Evolutionary conservation across 2,329 filamentous ascomycete genomes (phyloP).

Genomic region (Pseudocercospora musae): DNA sequence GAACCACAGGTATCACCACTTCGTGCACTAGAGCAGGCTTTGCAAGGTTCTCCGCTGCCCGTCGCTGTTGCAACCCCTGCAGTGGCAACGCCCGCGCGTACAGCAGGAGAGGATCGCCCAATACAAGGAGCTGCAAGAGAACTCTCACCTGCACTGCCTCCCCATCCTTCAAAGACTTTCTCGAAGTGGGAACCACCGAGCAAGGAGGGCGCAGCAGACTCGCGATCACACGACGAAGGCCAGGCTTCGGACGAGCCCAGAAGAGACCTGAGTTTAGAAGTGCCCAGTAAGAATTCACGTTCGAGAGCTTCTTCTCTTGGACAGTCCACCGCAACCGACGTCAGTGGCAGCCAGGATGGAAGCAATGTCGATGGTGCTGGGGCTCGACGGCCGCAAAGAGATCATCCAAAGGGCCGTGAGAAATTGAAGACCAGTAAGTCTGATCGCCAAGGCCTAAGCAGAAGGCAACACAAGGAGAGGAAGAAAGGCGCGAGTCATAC

Average conservation of each 20-base stretch:
- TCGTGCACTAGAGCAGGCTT: background rate
- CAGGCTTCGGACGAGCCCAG: background rate
- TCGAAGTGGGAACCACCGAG: conserved; percentile 13
- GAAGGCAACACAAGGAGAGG: conserved; percentile 18
- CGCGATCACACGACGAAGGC: background rate
- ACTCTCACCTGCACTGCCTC: background rate
- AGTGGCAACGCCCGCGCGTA: background rate
- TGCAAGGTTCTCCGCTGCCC: background rate
- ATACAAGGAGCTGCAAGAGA: background rate
- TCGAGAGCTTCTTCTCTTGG: conserved; percentile 23
- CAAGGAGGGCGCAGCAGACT: conserved; percentile 20
- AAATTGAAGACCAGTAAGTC: conserved; percentile 15
- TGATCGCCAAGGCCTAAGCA: conserved; percentile 19
- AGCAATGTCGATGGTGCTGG: conserved; percentile 11
- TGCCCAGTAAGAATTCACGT: conserved; percentile 8
- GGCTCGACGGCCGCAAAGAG: background rate
- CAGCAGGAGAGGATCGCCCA: background rate
- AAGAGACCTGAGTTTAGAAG: background rate
- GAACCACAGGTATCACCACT: background rate
- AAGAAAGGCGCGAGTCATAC: conserved; percentile 2
- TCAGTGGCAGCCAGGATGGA: conserved; percentile 19
- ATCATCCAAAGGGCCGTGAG: background rate
- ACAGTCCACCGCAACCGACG: conserved; percentile 19
- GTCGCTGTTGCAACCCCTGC: background rate
- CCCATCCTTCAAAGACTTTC: background rate